A percentile compares a stretch with the other conserved stretches of the same genome.
Conservation (phyloP, 2,329 filamentous ascomycete species). For the Ascochyta rabiei region DNA sequence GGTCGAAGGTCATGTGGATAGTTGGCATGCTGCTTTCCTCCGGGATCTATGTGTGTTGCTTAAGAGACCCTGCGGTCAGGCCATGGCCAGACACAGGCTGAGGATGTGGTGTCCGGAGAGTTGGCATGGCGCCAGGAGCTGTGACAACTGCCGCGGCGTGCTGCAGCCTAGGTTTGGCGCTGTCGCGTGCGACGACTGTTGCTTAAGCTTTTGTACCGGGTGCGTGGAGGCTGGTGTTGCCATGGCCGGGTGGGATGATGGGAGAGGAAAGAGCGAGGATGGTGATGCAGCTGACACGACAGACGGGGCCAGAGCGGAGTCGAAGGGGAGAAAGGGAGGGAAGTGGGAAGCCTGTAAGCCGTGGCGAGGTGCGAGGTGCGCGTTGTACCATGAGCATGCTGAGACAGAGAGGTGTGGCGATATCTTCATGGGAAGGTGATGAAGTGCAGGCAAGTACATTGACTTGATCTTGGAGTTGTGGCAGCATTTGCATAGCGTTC, state of each 20-base stretch:
- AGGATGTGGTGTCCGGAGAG: conserved; percentile 49
- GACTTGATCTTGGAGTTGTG: neutral
- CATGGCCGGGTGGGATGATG: conserved; percentile 41
- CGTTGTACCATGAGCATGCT: conserved; percentile 47
- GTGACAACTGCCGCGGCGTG: conserved; percentile 46
- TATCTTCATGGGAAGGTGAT: conserved; percentile 37
- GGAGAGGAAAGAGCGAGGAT: conserved; percentile 25
- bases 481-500: conserved; percentile 12
- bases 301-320: conserved; percentile 26
- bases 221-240: conserved; percentile 47
- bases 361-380: conserved; percentile 45
- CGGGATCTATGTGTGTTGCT: conserved; percentile 55
- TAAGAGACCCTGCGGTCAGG: conserved; percentile 53
- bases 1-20: conserved; percentile 53
- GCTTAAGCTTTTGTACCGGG: conserved; percentile 48
- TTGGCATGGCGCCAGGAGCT: conserved; percentile 42
- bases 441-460: neutral
- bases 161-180: conserved; percentile 48
- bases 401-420: conserved; percentile 46
- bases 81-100: conserved; percentile 50
- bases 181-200: conserved; percentile 51
- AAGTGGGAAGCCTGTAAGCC: conserved; percentile 47
- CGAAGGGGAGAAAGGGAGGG: conserved; percentile 33
- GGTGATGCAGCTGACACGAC: conserved; percentile 15
- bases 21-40: conserved; percentile 57